Conservation (phyloP, 805 yeast genomes). For the Hanseniaspora pseudoguilliermondii region DNA sequence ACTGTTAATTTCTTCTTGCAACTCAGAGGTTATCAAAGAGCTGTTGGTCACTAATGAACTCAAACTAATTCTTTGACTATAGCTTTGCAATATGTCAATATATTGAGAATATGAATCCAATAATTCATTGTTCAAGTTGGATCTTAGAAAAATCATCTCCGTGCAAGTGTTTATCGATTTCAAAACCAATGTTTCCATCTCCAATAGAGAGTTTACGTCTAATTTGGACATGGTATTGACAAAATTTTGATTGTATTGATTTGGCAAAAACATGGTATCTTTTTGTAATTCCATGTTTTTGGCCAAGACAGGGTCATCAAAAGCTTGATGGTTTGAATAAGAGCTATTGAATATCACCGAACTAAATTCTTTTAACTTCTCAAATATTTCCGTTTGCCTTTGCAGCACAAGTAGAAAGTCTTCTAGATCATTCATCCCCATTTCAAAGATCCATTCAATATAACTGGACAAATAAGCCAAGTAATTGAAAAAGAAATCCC, state of each 20-base stretch:
- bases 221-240: conserved; percentile 8
- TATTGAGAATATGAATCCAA: neutral
- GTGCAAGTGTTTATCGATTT: neutral
- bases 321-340: neutral
- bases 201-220: neutral
- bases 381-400: neutral
- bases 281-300: conserved; percentile 7
- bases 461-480: conserved; percentile 21
- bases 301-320: conserved; percentile 3
- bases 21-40: neutral
- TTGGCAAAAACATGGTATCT: neutral
- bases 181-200: neutral
- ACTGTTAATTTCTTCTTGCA: neutral
- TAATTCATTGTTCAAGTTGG: neutral
- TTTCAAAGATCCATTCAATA: conserved; percentile 18
- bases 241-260: neutral
- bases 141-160: neutral
- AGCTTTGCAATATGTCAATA: neutral
- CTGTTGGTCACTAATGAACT: neutral
- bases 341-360: neutral
- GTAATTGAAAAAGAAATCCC: conserved; percentile 27
- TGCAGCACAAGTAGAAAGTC: neutral
- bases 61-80: neutral
- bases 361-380: neutral
- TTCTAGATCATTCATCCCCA: conserved; percentile 14